These are phyloP conservation scores for Salicornia ramosissima DNA, from an alignment of 148 eudicot species.

Conservation along the genomic window DNA sequence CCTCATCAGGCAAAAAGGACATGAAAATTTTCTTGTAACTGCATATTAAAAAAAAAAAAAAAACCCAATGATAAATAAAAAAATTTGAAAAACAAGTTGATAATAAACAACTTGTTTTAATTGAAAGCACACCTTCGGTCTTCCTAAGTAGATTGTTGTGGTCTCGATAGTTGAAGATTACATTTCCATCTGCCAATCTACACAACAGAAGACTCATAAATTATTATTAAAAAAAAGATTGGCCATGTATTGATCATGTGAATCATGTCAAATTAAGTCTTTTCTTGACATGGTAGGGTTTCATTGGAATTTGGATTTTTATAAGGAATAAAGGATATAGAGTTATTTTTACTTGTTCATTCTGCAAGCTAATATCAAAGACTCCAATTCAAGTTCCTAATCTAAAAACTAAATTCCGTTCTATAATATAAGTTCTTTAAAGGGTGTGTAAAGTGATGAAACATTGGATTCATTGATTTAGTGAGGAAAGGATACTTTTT, in stretches of 20 bases:
- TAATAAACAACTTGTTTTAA: background rate
- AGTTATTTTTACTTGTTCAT: background rate
- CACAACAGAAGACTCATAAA: slow-evolving; percentile 9
- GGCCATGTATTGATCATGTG: background rate
- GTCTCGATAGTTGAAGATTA: slow-evolving; percentile 81
- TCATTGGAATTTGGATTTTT: too few relatives aligned
- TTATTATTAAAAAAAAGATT: background rate
- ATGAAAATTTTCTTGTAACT: slow-evolving; percentile 81
- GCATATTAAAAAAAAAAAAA: slow-evolving; percentile 29
- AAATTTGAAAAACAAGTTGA: background rate
- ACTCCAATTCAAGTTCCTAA: too few relatives aligned
- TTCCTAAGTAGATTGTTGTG: slow-evolving; percentile 51
- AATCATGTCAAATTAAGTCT: background rate
- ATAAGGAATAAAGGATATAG: too few relatives aligned
- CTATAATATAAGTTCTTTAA: too few relatives aligned
- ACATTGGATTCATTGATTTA: too few relatives aligned
- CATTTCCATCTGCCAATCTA: slow-evolving; percentile 77
- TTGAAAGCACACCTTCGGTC: slow-evolving; percentile 61
- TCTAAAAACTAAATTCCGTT: too few relatives aligned
- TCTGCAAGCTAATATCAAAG: too few relatives aligned
- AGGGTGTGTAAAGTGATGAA: too few relatives aligned
- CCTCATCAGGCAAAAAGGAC: slow-evolving; percentile 88
- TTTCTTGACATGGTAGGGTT: background rate
- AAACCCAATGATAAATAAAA: slow-evolving; percentile 8
- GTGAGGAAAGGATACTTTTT: too few relatives aligned